phyloP scores from a whole-genome alignment of 139 green algal species.

The Helicosporidium sp. region DNA sequence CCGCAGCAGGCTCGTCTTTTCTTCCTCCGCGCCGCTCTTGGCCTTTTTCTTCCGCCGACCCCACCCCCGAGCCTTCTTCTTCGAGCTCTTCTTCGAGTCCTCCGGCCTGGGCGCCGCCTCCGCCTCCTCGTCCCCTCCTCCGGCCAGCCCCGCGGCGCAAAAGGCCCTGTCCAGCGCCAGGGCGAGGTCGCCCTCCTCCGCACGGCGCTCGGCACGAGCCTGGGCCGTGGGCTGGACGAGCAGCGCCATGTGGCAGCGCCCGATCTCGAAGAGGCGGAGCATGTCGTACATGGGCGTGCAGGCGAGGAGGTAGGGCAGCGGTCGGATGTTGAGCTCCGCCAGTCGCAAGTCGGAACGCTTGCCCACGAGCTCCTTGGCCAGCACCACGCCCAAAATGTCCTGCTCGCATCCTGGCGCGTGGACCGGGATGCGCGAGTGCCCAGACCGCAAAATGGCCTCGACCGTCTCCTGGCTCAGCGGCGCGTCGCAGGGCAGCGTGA shows the following conservation, averaged over 20 bases:
- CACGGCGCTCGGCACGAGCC: not conserved
- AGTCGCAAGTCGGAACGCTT: too few relatives aligned
- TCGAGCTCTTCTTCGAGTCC: too few relatives aligned
- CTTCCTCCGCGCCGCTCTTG: too few relatives aligned
- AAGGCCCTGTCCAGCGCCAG: too few relatives aligned
- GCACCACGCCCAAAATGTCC: slow-evolving; percentile 45
- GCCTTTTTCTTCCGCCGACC: too few relatives aligned
- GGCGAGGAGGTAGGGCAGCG: slow-evolving; percentile 19
- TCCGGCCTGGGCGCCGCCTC: not conserved
- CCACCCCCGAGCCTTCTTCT: too few relatives aligned
- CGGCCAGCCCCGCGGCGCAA: not conserved
- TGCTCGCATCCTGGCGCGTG: slow-evolving; percentile 24
- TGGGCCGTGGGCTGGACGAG: slow-evolving; percentile 29
- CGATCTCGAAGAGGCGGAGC: slow-evolving; percentile 75
- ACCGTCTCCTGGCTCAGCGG: slow-evolving; percentile 38
- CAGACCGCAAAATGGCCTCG: slow-evolving; percentile 40
- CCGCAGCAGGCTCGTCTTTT: too few relatives aligned
- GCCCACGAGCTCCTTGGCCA: slow-evolving; percentile 70
- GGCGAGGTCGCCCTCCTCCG: not conserved
- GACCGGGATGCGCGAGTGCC: slow-evolving; percentile 67
- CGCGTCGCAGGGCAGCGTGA: slow-evolving; percentile 48
- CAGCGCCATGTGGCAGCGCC: slow-evolving; percentile 70
- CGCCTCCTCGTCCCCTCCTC: not conserved
- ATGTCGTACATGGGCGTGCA: slow-evolving; percentile 64
- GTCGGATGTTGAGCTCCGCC: slow-evolving; percentile 17